Percentiles rank a stretch among this genome's conserved stretches.
Evolutionary conservation across 129 eudicot species (phyloP).

Genomic region (Ambrosia trifida): DNA sequence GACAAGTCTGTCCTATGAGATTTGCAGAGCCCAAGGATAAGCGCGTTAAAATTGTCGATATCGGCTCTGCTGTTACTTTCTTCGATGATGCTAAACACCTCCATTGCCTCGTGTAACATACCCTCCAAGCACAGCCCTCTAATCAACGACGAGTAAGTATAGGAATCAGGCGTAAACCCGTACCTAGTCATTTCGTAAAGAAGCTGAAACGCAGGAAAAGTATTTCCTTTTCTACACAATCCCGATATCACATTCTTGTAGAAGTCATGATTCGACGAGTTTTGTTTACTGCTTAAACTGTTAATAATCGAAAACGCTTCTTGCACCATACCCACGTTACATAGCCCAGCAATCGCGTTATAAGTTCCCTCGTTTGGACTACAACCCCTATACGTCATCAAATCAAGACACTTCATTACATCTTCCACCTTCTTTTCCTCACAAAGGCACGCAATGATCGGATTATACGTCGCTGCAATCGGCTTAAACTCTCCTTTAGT

Average conservation of each 20-base stretch:
- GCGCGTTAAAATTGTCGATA: constrained; percentile 63
- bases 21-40: constrained; percentile 77
- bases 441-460: constrained; percentile 60
- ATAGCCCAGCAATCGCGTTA: constrained; percentile 65
- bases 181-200: constrained; percentile 60
- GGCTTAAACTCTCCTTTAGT: constrained; percentile 52
- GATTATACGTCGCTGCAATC: constrained; percentile 70
- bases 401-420: constrained; percentile 67
- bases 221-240: constrained; percentile 79
- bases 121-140: constrained; percentile 85
- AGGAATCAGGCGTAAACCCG: constrained; percentile 72
- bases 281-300: constrained; percentile 52
- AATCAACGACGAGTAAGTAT: constrained; percentile 64
- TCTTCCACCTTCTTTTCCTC: constrained; percentile 64
- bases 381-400: constrained; percentile 57
- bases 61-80: constrained; percentile 65
- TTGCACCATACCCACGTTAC: constrained; percentile 62
- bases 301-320: constrained; percentile 78
- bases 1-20: constrained; percentile 66
- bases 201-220: constrained; percentile 75
- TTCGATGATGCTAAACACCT: constrained; percentile 55
- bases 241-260: constrained; percentile 55
- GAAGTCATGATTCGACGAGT: constrained; percentile 50
- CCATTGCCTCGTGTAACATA: constrained; percentile 62
- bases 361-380: constrained; percentile 72